Evolutionary conservation across 2,329 filamentous ascomycete genomes (phyloP), one percentile per base, ranked within the genome.

Genomic region (Thielaviopsis populi): DNA sequence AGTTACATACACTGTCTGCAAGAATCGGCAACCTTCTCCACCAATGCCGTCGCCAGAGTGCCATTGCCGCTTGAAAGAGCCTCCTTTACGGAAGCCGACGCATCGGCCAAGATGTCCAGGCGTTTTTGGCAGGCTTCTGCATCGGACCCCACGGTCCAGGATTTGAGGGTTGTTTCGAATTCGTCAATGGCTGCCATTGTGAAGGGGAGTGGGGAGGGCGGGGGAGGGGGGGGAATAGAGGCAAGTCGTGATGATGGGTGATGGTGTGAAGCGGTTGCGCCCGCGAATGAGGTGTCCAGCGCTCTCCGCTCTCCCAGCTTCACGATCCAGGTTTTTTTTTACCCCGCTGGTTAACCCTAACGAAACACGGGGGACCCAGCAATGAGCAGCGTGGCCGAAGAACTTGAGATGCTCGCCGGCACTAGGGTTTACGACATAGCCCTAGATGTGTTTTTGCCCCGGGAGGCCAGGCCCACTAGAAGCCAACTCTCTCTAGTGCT

Each of bases 1-100:
- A 13, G 24, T 40, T 37, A 63, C 19, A 63, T 65, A 65, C 63
- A 59, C 46, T 65, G 63, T 65, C 63, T 65, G 42, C 63, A 62
- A 11, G 60, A 61, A 54, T 65, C 60, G 8, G 63, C 63, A 41
- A 65, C 27, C 19, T 62, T 59, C 30, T 65, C 41, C n/a, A 65
- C 50, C 54, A 61, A 59, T 27, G 41, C 33, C 17, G 50, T 48
- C 15, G 63, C 63, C 15, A 58, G 30, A 17, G 42, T n/a, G 33
- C 37, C 19, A 22, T 65, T 37, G 24, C 37, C 17, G 15, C 46
- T 40, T 15, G 50, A n/a, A 24, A 65, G 42, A 6, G 48, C 30
- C 41, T 65, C 43, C 41, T 48, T 59, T 15, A 63, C 56, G 15
- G 63, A 62, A 27, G 50, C 27, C 6, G 42, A 30, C 6, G 60